These are phyloP conservation scores for Sugiyamaella lignohabitans DNA, from an alignment of 805 yeast genomes.

Conservation along the genomic window DNA sequence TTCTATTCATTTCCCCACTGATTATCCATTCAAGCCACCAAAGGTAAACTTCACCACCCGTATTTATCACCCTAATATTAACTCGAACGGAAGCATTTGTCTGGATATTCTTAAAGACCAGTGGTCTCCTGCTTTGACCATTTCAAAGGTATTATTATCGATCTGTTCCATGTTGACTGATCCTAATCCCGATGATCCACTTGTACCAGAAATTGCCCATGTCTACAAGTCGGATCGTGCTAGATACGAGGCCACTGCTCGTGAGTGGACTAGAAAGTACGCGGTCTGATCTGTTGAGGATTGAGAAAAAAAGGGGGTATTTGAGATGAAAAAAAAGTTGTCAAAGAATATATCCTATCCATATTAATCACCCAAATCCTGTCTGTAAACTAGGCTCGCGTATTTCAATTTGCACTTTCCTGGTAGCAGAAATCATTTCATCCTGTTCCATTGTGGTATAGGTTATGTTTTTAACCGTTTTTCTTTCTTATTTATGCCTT, in stretches of 20 bases:
- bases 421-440: no score
- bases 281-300: constrained; percentile 80
- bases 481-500: no score
- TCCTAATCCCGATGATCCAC: constrained; percentile 98
- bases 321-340: no score
- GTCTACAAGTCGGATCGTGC: constrained; percentile 90
- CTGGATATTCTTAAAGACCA: constrained; percentile 94
- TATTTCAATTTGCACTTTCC: no score
- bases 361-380: no score
- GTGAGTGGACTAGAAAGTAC: constrained; percentile 97
- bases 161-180: constrained; percentile 94
- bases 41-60: constrained; percentile 87
- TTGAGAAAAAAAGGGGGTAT: no score
- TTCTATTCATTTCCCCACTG: constrained; percentile 96
- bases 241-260: constrained; percentile 93
- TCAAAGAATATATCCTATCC: no score
- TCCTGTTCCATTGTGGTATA: no score
- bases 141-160: constrained; percentile 88
- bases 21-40: constrained; percentile 98
- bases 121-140: constrained; percentile 98
- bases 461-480: no score
- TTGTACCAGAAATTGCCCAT: constrained; percentile 97
- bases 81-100: constrained; percentile 93
- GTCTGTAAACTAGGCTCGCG: no score
- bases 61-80: constrained; percentile 96